These are phyloP conservation scores for Moricandia arvensis DNA, from an alignment of 345 rosid species.

Conservation along the genomic window DNA sequence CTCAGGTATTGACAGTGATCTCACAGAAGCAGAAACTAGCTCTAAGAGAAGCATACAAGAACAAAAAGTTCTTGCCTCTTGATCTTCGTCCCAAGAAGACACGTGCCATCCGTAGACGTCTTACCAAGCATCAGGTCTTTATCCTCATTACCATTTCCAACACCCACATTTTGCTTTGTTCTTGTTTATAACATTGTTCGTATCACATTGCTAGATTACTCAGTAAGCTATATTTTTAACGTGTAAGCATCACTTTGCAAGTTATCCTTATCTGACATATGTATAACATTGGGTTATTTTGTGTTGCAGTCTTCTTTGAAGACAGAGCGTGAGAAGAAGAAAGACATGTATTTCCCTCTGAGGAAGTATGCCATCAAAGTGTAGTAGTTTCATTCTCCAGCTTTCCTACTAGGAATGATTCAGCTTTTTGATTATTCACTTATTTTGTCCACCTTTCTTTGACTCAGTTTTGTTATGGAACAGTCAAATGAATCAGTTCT, in stretches of 20 bases:
- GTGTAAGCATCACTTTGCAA: background rate
- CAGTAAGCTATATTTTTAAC: too few relatives aligned
- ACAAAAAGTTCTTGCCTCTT: slow-evolving; percentile 80
- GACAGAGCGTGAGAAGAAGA: slow-evolving; percentile 68
- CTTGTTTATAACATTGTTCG: background rate
- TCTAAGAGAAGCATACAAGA: slow-evolving; percentile 76
- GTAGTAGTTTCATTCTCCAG: slow-evolving; percentile 20
- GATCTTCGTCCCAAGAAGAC: slow-evolving; percentile 98
- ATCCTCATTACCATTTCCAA: background rate
- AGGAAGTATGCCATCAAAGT: slow-evolving; percentile 54
- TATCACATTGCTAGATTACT: background rate
- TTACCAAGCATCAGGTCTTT: slow-evolving; percentile 78
- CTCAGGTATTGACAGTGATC: slow-evolving; percentile 85
- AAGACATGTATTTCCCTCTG: slow-evolving; percentile 64
- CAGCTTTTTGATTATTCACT: background rate
- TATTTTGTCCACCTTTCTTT: background rate
- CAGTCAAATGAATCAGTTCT: background rate
- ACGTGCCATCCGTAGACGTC: slow-evolving; percentile 85
- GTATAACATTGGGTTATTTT: background rate
- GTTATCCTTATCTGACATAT: background rate
- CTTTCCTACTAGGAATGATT: background rate
- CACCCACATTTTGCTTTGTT: background rate
- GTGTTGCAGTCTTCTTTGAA: slow-evolving; percentile 53
- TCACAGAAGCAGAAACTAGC: slow-evolving; percentile 85
- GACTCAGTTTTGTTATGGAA: slow-evolving; percentile 11